Conservation (phyloP, 2,329 filamentous ascomycete genomes). For the Podosphaera fusca region DNA sequence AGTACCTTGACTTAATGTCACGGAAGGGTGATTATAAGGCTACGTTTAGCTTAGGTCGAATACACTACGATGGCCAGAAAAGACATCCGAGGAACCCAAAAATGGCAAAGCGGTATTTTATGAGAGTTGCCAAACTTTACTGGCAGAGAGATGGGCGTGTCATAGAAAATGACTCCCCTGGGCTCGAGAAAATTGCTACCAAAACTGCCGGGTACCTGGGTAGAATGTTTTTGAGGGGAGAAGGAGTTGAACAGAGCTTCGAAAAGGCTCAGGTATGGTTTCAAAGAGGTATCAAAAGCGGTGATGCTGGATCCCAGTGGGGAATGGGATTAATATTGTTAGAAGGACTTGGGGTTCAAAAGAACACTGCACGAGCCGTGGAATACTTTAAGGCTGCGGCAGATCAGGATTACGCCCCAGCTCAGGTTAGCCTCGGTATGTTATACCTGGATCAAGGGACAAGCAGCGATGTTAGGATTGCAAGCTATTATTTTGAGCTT, state of each 20-base stretch:
- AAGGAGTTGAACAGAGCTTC: constrained; percentile 43
- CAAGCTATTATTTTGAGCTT: constrained; percentile 46
- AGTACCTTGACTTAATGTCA: constrained; percentile 60
- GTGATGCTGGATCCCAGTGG: constrained; percentile 46
- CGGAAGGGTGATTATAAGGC: constrained; percentile 50
- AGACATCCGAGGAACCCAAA: constrained; percentile 36
- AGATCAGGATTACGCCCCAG: constrained; percentile 41
- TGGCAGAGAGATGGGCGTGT: constrained; percentile 43
- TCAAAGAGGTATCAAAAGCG: constrained; percentile 35
- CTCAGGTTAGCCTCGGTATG: constrained; percentile 42
- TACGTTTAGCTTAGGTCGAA: constrained; percentile 42
- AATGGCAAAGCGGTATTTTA: constrained; percentile 44
- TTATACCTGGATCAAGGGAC: constrained; percentile 46
- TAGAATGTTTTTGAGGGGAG: constrained; percentile 47
- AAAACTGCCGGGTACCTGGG: constrained; percentile 52
- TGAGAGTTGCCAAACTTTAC: constrained; percentile 40
- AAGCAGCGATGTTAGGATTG: constrained; percentile 21
- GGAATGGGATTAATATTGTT: constrained; percentile 48
- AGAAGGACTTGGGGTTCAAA: constrained; percentile 38
- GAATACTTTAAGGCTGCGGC: constrained; percentile 43
- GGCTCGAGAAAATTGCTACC: constrained; percentile 39
- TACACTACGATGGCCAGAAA: constrained; percentile 46
- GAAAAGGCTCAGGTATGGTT: constrained; percentile 45
- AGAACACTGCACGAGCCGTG: constrained; percentile 36
- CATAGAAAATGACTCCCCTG: constrained; percentile 29